Base-by-base conservation (phyloP, 164 flowering plant species). In the Magnolia kwangsiensis region DNA sequence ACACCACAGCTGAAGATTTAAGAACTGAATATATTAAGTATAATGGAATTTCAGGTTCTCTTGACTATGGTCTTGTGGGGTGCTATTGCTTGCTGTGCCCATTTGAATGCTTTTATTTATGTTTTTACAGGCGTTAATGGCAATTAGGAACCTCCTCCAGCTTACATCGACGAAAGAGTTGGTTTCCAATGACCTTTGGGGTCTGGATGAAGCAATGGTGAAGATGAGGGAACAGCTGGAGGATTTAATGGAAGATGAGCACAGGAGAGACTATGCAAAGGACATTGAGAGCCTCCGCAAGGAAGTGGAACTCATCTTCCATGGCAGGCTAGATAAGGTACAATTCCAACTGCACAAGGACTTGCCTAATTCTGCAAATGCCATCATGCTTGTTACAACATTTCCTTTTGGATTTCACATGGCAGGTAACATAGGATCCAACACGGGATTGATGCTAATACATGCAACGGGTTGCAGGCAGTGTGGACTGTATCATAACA, bases 251-350 rank as follows among this genome's bases (percentile, higher is more conserved):
- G 74, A 58, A 50, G 94, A 89, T 4, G 94, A 91, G 70, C 3
- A 77, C 76, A 81, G 74, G n/a, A 85, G 80, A 74, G 98, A 90
- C 64, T 91, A 86, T 76, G 92, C 80, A 0, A 68, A 74, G 70
- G 97, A 91, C 50, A 72, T 96, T 72, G 99, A 93, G 84, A 78
- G 50, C 78, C 92, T 96, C 14, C 84, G 95, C 3, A 81, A 71
- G 69, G 96, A 96, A 82, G 96, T 96, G 79, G 90, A 92, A 75
- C 74, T 55, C 13, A 67, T 86, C 76, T 95, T 85, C 81, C 84
- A 71, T 51, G 63, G 68, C 72, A 93, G 88, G 84, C 85, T 91
- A 67, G 88, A 83, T 65, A 80, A 87, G 85, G 92, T 85, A 80
- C 63, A 45, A 31, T 1, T 10, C 51, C 20, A 19, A 7, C 16